These are phyloP conservation scores for Helianthus tuberosus DNA, from an alignment of 129 eudicot genomes.

Conservation along the genomic window DNA sequence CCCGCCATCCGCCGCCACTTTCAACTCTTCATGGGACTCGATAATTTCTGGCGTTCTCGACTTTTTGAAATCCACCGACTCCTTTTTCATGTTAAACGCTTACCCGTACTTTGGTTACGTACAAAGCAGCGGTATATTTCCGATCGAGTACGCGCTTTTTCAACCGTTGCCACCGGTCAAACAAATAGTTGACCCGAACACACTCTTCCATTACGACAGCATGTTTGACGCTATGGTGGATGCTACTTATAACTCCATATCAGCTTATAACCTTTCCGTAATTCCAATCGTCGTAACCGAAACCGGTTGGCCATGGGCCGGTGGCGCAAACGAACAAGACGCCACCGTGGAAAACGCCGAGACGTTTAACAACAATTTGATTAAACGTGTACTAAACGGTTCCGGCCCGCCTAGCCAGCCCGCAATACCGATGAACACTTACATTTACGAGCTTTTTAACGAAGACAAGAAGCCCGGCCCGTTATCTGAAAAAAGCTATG, in stretches of 20 bases:
- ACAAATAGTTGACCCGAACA: constrained; percentile 87
- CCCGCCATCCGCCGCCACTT: constrained; percentile 85
- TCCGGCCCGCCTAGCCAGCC: constrained; percentile 85
- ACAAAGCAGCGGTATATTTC: constrained; percentile 64
- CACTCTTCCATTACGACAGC: constrained; percentile 72
- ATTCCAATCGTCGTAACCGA: constrained; percentile 78
- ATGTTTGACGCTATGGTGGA: constrained; percentile 97
- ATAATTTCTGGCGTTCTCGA: constrained; percentile 50
- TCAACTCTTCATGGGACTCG: constrained; percentile 65
- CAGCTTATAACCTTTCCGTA: constrained; percentile 51
- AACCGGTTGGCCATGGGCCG: constrained; percentile 90
- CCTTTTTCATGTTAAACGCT: constrained; percentile 75
- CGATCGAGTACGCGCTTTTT: constrained; percentile 80
- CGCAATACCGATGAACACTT: constrained; percentile 58
- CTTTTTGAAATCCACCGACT: constrained; percentile 62
- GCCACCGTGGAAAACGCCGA: constrained; percentile 73
- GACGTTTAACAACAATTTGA: constrained; percentile 59
- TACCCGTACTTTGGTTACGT: constrained; percentile 82
- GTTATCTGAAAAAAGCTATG: constrained; percentile 69
- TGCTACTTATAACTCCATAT: constrained; percentile 71
- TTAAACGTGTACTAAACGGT: constrained; percentile 57
- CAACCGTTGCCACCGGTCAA: constrained; percentile 60
- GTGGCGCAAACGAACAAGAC: constrained; percentile 76
- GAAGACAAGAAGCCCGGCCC: constrained; percentile 77
- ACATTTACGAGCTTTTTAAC: constrained; percentile 76